Percentiles rank a stretch among this genome's conserved stretches.
Evolutionary conservation across 768 basidiomycete genomes (phyloP).

Genomic region (Boletus rubroflammeus): DNA sequence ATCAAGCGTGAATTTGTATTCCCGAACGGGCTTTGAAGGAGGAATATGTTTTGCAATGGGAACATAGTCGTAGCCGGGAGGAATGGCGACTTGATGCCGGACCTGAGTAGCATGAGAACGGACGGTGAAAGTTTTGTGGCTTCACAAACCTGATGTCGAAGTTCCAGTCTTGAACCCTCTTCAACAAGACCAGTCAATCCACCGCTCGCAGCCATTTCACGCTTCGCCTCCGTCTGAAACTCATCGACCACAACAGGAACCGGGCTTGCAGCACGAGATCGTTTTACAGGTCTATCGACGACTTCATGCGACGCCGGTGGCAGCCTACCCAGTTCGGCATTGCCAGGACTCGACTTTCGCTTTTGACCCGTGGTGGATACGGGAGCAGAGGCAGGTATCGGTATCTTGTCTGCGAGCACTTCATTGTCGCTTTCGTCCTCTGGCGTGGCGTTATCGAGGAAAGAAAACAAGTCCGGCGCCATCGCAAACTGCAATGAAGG

Average conservation of each 20-base stretch:
- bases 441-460: slow-evolving; percentile 22
- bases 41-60: slow-evolving; percentile 92
- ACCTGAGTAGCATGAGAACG: slow-evolving; percentile 47
- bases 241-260: slow-evolving; percentile 86
- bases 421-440: slow-evolving; percentile 30
- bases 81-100: slow-evolving; percentile 94
- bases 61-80: slow-evolving; percentile 84
- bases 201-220: slow-evolving; percentile 85
- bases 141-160: slow-evolving; percentile 64
- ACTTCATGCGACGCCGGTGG: slow-evolving; percentile 20
- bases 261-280: slow-evolving; percentile 55
- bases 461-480: slow-evolving; percentile 32
- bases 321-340: neutral
- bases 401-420: neutral
- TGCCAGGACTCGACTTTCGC: slow-evolving; percentile 22
- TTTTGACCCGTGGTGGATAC: slow-evolving; percentile 14
- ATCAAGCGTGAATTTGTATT: slow-evolving; percentile 95
- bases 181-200: slow-evolving; percentile 77
- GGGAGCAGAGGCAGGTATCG: neutral
- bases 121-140: neutral
- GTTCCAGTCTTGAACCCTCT: slow-evolving; percentile 65
- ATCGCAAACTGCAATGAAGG: slow-evolving; percentile 8
- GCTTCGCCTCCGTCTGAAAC: slow-evolving; percentile 90
- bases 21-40: slow-evolving; percentile 82
- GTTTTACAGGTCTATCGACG: slow-evolving; percentile 46